Base-by-base conservation (phyloP, 2,329 filamentous ascomycete species). In the Xylaria sp. region DNA sequence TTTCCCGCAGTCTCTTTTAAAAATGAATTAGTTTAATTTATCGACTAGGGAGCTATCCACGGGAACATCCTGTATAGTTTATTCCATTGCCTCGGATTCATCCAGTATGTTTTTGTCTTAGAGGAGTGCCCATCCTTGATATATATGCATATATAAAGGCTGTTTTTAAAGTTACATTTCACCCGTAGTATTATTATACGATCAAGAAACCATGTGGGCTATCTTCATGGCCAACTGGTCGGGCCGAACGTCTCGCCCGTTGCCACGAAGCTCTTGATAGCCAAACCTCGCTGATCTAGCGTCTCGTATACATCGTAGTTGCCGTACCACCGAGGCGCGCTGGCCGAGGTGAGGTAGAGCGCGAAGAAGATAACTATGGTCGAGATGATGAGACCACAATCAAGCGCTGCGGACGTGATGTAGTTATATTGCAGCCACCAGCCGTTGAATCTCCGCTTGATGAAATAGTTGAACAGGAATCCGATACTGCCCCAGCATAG, bases 351-450 rank as follows among this genome's bases (percentile, higher is more conserved):
- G 71, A 93, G 77, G 64, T 89, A 88, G 32, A 93, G 80, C 0
- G 88, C 85, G 72, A 92, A 88, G 82, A 93, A 92, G 65, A 93
- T 90, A 65, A 93, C 78, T 42, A 93, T 85, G 0, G 90, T 90
- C 39, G 85, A 86, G 21, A 93, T 78, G 12, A 90, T 88, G 4
- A 92, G 83, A 4, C 91, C 91, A 57, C 86, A 87, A 77, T 93
- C 91, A 45, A 93, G 81, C 1, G 89, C 91, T 0, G 91, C 91
- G 21, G 90, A 92, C 0, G 90, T 88, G 75, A 93, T 85, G 77
- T 93, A 93, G 81, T 93, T 93, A 81, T 92, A 93, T 78, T 90
- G 88, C 78, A 91, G 82, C 91, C 91, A 93, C 91, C 91, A 93
- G 39, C 89, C 90, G 3, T 85, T 86, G 79, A 86, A 90, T 69